Evolutionary conservation across 139 green algal genomes (phyloP).

Genomic region (Pycnococcus provasolii): DNA sequence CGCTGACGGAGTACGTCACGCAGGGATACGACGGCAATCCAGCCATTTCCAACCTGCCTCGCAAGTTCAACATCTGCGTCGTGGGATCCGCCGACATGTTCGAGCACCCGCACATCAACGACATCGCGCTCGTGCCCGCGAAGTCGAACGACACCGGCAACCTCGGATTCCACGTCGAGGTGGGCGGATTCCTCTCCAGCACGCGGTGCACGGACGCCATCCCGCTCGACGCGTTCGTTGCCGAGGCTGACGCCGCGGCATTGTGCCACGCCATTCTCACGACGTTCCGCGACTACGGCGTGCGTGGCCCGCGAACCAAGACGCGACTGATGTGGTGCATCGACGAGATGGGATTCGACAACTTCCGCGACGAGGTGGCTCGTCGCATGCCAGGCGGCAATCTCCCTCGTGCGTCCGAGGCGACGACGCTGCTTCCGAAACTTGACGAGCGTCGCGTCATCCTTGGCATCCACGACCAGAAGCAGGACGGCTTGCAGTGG

Average conservation of each 20-base stretch:
- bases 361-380: conserved; percentile 51
- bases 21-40: conserved; percentile 55
- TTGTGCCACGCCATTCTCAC: conserved; percentile 32
- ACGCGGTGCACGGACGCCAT: conserved; percentile 86
- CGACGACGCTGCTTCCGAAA: conserved; percentile 27
- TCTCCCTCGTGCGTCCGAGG: conserved; percentile 13
- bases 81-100: conserved; percentile 78
- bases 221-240: conserved; percentile 64
- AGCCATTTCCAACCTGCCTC: conserved; percentile 76
- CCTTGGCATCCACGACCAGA: conserved; percentile 85
- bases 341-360: conserved; percentile 54
- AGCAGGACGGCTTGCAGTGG: conserved; percentile 64
- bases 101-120: conserved; percentile 97
- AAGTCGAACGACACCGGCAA: conserved; percentile 48
- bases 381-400: conserved; percentile 55
- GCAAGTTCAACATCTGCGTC: conserved; percentile 93
- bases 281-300: conserved; percentile 69
- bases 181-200: conserved; percentile 89
- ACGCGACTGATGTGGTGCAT: conserved; percentile 91
- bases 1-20: conserved; percentile 61
- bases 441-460: conserved; percentile 24
- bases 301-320: conserved; percentile 75
- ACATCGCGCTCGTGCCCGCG: conserved; percentile 84
- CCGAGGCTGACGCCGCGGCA: conserved; percentile 25
- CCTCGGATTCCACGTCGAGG: conserved; percentile 65